A percentile compares a stretch with the other conserved stretches of the same genome.
Conservation (phyloP, 768 basidiomycete genomes). For the Lactifluus piperatus region DNA sequence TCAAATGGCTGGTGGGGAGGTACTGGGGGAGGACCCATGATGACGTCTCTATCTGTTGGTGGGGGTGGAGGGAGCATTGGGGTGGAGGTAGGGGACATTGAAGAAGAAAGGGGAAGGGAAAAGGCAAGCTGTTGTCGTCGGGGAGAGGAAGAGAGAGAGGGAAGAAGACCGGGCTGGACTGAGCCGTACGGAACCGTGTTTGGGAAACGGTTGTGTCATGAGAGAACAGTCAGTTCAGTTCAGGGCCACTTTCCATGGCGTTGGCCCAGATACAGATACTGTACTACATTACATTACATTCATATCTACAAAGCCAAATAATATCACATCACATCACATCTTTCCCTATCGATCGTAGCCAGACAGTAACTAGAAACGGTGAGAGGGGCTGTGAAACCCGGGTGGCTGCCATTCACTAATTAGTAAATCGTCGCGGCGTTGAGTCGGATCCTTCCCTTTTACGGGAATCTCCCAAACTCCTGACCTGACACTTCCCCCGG, state of each 20-base stretch:
- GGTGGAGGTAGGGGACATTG: conserved; percentile 11
- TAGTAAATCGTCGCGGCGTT: conserved; percentile 24
- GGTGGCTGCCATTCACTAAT: conserved; percentile 12
- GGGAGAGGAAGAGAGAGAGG: conserved; percentile 22
- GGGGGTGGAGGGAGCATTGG: conserved; percentile 21
- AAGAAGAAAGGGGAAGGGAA: conserved; percentile 8
- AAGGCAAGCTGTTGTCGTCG: conserved; percentile 13
- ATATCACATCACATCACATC: not conserved
- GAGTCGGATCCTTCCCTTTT: conserved; percentile 25
- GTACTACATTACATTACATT: too few relatives aligned
- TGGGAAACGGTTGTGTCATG: conserved; percentile 19
- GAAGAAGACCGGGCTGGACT: conserved; percentile 17
- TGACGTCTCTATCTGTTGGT: conserved; percentile 39
- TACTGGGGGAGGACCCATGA: conserved; percentile 43
- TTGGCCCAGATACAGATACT: too few relatives aligned
- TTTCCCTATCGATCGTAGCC: conserved; percentile 6
- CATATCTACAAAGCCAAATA: conserved; percentile 5
- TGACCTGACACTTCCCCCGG: conserved; percentile 9
- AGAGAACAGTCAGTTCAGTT: not conserved
- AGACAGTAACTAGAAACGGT: not conserved
- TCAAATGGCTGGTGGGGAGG: conserved; percentile 29
- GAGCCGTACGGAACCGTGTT: conserved; percentile 19
- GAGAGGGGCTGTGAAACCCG: conserved; percentile 13
- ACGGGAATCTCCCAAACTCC: conserved; percentile 12
- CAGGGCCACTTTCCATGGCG: conserved; percentile 1